Evolutionary conservation across 2,329 filamentous ascomycete genomes (phyloP).

Genomic region (Clonostachys solani): DNA sequence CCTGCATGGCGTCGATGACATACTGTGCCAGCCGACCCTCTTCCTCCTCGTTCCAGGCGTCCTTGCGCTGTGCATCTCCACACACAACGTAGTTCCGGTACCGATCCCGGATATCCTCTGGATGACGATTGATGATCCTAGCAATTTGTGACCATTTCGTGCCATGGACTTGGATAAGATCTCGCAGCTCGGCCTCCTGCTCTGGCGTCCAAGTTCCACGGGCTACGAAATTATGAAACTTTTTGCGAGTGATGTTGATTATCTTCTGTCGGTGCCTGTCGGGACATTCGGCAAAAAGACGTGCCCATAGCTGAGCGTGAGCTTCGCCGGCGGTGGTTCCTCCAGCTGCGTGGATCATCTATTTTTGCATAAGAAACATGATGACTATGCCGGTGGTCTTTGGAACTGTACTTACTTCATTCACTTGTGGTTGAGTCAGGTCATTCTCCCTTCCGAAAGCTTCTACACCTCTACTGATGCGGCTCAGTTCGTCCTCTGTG

Average conservation of each 20-base stretch:
- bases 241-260: slow-evolving; percentile 52
- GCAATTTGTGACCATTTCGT: slow-evolving; percentile 61
- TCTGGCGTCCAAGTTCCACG: slow-evolving; percentile 38
- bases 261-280: slow-evolving; percentile 48
- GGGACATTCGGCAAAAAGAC: slow-evolving; percentile 41
- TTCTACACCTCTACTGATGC: slow-evolving; percentile 35
- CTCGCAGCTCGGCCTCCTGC: slow-evolving; percentile 27
- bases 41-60: slow-evolving; percentile 58
- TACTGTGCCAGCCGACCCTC: slow-evolving; percentile 46
- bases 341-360: slow-evolving; percentile 29
- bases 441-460: slow-evolving; percentile 35
- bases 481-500: slow-evolving; percentile 33
- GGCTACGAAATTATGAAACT: slow-evolving; percentile 61
- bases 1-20: slow-evolving; percentile 47
- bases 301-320: slow-evolving; percentile 43
- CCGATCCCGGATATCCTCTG: slow-evolving; percentile 64
- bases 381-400: slow-evolving; percentile 3
- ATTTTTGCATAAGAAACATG: slow-evolving; percentile 7
- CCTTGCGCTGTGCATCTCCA: slow-evolving; percentile 43
- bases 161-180: slow-evolving; percentile 25
- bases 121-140: slow-evolving; percentile 56
- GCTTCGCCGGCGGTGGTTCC: slow-evolving; percentile 26
- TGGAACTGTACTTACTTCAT: slow-evolving; percentile 31
- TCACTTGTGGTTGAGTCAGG: slow-evolving; percentile 40
- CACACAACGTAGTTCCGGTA: slow-evolving; percentile 65